Evolutionary conservation across 2,329 filamentous ascomycete genomes (phyloP), one percentile per base, ranked within the genome.

Genomic region (Emmonsiellopsis sp.): DNA sequence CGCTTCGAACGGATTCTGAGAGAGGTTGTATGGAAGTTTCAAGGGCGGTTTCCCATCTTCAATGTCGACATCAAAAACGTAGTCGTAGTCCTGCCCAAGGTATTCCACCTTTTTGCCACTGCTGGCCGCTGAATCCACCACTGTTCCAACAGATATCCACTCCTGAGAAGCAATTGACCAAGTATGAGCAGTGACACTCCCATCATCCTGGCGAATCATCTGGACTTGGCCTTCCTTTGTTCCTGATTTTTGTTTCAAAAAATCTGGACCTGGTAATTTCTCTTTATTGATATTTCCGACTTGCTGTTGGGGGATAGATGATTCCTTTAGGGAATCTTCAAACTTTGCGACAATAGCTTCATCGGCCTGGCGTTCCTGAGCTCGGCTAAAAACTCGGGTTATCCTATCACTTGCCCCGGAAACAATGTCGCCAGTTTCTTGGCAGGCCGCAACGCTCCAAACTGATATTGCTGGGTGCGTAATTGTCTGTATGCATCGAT

Each of bases 181-280:
- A 56, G 88, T 84, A 65, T 97, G 88, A 7, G 91, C 90, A 4
- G 87, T 89, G 33, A 96, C 79, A 50, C 82, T 88, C 45, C 89
- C 89, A 63, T 95, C 85, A 6, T 80, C 74, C 67, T 95, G 87
- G 55, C 81, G 82, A 62, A 96, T 92, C 83, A 95, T 94, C 63
- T 94, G 86, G 5, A 95, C 87, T 65, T 98, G 92, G 0, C 93
- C 93, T 59, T 98, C 93, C 70, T 95, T 95, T n/a, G 88, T 93
- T 3, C 93, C 93, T 0, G 84, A 82, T 61, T 90, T 91, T 53
- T 81, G 81, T 52, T 83, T 81, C 7, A 98, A 74, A 62, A 95
- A 96, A 14, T 94, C 89, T 11, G 88, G 88, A 0, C 91, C 89
- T 0, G 92, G 90, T 1, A 97, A 77, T 63, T 93, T 84, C 68